Conservation (phyloP, 805 yeast species). For the Huiozyma naganishii region DNA sequence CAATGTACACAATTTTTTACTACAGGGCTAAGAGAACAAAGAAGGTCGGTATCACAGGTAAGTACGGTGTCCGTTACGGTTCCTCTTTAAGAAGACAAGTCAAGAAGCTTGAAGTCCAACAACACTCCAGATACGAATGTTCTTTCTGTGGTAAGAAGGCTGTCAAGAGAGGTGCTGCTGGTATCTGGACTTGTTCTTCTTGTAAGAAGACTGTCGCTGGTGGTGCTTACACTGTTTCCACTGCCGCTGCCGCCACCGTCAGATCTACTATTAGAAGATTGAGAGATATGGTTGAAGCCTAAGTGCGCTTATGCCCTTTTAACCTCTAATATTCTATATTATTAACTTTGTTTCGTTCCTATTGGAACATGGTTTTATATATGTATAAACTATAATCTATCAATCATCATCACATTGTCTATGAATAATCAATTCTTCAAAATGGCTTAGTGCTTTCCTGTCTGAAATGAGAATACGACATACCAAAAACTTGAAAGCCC, state of each 20-base stretch:
- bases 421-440: no score
- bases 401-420: no score
- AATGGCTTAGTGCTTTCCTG: no score
- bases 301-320: constrained; percentile 27
- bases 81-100: constrained; percentile 99
- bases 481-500: no score
- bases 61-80: constrained; percentile 99
- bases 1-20: not conserved
- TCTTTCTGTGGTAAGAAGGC: constrained; percentile 99
- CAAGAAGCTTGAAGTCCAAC: constrained; percentile 98
- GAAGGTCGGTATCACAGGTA: constrained; percentile 99
- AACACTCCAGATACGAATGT: constrained; percentile 97
- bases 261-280: constrained; percentile 99
- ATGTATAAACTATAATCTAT: no score
- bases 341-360: not conserved
- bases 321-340: not conserved
- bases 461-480: no score
- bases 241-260: constrained; percentile 99
- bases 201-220: constrained; percentile 98
- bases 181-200: constrained; percentile 96
- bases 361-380: no score
- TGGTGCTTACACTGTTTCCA: constrained; percentile 99
- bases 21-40: constrained; percentile 98
- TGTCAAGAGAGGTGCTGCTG: constrained; percentile 95
- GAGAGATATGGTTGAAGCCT: constrained; percentile 99